These are phyloP conservation scores for Myriosclerotinia duriaeana DNA, from an alignment of 2,329 filamentous ascomycete species.

Conservation along the genomic window DNA sequence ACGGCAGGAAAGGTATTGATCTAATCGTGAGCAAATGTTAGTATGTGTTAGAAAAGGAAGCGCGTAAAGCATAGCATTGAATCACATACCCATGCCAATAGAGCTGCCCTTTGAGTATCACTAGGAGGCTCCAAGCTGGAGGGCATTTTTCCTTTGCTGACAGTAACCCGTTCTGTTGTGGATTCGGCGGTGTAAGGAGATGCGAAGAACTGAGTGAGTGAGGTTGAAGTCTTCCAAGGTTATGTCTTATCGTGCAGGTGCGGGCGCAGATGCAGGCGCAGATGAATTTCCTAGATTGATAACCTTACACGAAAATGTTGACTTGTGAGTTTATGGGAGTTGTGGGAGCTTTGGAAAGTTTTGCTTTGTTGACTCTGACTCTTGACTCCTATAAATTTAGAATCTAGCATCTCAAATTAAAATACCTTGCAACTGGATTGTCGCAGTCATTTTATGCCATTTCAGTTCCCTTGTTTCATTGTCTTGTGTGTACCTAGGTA, in stretches of 20 bases:
- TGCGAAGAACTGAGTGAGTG: conserved; percentile 22
- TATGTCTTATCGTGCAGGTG: conserved; percentile 20
- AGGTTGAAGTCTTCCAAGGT: conserved; percentile 8
- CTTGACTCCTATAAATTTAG: neutral
- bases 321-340: neutral
- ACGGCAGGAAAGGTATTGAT: conserved; percentile 42
- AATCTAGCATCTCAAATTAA: neutral
- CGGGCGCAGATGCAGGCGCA: conserved; percentile 16
- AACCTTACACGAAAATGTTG: conserved; percentile 22
- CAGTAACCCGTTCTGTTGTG: conserved; percentile 12
- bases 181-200: conserved; percentile 23
- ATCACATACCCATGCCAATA: conserved; percentile 54
- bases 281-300: conserved; percentile 9
- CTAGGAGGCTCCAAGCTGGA: conserved; percentile 20
- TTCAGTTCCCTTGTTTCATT: conserved; percentile 19
- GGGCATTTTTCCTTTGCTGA: conserved; percentile 21
- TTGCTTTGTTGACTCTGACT: neutral
- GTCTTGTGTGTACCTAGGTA: neutral
- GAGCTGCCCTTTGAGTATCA: conserved; percentile 46
- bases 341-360: neutral
- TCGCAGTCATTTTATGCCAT: conserved; percentile 12
- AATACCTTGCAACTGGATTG: neutral
- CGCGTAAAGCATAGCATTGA: conserved; percentile 26
- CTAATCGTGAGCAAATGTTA: conserved; percentile 29
- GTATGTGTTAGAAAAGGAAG: neutral